phyloP scores from a whole-genome alignment of 139 green algal species.

The Chlorella vulgaris region DNA sequence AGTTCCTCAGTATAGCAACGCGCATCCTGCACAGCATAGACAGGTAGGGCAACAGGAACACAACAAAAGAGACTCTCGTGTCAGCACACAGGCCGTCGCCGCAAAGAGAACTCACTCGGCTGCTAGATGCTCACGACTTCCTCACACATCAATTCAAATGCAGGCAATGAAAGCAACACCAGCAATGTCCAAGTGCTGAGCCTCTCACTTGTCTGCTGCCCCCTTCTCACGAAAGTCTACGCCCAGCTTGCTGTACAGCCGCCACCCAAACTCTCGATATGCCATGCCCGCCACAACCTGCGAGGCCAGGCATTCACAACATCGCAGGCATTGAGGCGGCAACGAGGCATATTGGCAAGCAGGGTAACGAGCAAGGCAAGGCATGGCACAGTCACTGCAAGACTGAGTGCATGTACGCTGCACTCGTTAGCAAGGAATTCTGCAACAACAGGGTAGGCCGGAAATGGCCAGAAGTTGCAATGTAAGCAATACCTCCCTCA shows the following conservation, averaged over 20 bases:
- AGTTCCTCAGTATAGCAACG: conserved; percentile 22
- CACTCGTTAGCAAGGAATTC: too few species aligned
- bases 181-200: background rate
- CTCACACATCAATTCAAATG: too few species aligned
- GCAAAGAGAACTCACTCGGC: too few species aligned
- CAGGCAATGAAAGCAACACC: too few species aligned
- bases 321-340: too few species aligned
- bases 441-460: too few species aligned
- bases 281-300: conserved; percentile 31
- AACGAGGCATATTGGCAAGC: too few species aligned
- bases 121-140: too few species aligned
- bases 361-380: too few species aligned
- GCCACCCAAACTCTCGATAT: conserved; percentile 49
- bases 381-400: background rate
- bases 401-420: background rate
- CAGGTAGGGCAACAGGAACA: background rate
- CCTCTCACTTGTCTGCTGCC: conserved; percentile 17
- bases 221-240: conserved; percentile 41
- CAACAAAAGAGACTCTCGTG: too few species aligned
- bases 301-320: background rate
- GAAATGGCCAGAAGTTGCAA: too few species aligned
- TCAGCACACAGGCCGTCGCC: too few species aligned
- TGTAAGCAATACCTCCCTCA: background rate
- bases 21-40: background rate
- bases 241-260: conserved; percentile 40